Evolutionary conservation across 768 basidiomycete species (phyloP), one percentile per base, ranked within the genome.

Genomic region (Rhodotorula kratochvilovae): DNA sequence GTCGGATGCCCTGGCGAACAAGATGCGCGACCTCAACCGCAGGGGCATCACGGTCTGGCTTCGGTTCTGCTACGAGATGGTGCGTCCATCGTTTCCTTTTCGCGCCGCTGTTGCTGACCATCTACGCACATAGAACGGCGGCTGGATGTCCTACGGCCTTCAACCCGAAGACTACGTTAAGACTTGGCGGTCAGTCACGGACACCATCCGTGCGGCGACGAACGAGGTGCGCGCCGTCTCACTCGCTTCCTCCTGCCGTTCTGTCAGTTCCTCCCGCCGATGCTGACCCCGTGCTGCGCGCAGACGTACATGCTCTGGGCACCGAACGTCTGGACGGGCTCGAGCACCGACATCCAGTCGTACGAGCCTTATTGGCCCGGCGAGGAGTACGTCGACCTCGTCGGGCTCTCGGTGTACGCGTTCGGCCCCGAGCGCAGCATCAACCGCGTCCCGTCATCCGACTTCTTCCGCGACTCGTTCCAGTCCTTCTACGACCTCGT

Each of bases 301-400:
- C 42, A 66, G 60, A 75, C 73, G 23, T 71, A 63, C 61, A 71
- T 71, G 70, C 56, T 75, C 0, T 75, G 64, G 62, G 46, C 73
- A 10, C 73, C 73, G n/a, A 75, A 75, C 29, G 42, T 75, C 23
- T 71, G 70, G 70, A 63, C 21, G 12, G 67, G 67, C 0, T 45
- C 36, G 59, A 65, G 2, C 68, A 68, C 35, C 21, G 15, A 43
- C 5, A n/a, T 35, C 10, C 73, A 71, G 43, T 70, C 70, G 6
- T 75, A 75, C 56, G 53, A 51, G 60, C 55, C 70, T 2, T 75
- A 71, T 46, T 75, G 67, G 63, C 73, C 73, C 1, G 73, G 73
- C 11, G 67, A 75, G 33, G 67, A 71, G 1, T 75, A 63, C 57
- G 73, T 75, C 67, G 73, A 75, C 51, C 15, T 71, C 43, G 73